Evolutionary conservation across 176 grass and related monocot genomes (phyloP), one percentile per base, ranked within the genome.

Genomic region (Urochloa ruziziensis): DNA sequence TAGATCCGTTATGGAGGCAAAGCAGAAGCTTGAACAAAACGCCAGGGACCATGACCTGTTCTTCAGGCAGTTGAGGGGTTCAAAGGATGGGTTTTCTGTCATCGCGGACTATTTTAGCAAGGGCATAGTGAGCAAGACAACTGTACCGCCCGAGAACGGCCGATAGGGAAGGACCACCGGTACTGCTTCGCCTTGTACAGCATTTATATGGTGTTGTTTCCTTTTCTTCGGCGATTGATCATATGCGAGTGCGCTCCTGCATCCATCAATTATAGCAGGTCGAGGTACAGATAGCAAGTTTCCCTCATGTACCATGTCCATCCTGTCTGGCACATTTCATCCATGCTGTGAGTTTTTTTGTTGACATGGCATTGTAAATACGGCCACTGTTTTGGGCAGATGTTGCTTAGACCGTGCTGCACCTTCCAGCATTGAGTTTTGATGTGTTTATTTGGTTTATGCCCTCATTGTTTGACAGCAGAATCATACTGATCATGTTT

Each of bases 71-170:
- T 65, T 99, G 57, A 96, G 85, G 88, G 91, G 86, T 82, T 96
- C 89, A 0, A 96, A 93, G 68, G 96, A 99, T 28, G 93, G 96
- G 11, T 99, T 99, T 42, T 95, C 93, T 58, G 89, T 99, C 18
- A 72, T 96, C 11, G 97, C 97, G 7, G 93, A 99, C 83, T 96
- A 99, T 90, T 99, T 99, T 62, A 88, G 96, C 75, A 99, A 94
- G 85, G 96, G 93, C 65, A 88, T 99, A 67, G 85, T 99, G 53
- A 99, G 93, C 72, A 99, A 96, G 84, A 96, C 89, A 67, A 86
- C 46, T 3, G 63, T 90, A 80, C 82, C 70, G 23, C 86, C 90
- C 30, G 87, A 86, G 63, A 90, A 90, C 49, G 67, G 37, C 19
- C 37, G 66, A 35, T 90, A 83, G 51, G 37, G 59, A 73, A 79